These are phyloP conservation scores for Myxozyma neotropica DNA, from an alignment of 805 yeast species.

Conservation along the genomic window DNA sequence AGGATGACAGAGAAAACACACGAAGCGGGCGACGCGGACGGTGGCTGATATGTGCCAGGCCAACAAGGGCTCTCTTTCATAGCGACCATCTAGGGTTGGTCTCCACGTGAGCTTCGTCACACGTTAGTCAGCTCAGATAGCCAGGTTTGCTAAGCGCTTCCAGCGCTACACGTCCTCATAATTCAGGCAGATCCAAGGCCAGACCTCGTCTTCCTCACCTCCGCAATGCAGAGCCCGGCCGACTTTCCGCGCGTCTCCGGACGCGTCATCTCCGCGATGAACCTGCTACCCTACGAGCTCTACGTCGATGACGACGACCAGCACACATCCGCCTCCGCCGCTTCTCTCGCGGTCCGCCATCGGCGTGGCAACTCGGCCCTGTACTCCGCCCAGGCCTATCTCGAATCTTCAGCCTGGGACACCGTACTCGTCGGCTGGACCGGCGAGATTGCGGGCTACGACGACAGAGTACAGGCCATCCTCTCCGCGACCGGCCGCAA, in stretches of 20 bases:
- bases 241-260: conserved; percentile 24
- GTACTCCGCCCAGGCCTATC: conserved; percentile 69
- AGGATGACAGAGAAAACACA: too few species aligned
- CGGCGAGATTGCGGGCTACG: conserved; percentile 63
- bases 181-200: too few species aligned
- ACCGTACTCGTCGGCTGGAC: conserved; percentile 93
- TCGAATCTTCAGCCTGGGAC: conserved; percentile 71
- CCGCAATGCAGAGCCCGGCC: background rate
- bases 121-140: too few species aligned
- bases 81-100: too few species aligned
- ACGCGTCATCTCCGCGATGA: conserved; percentile 32
- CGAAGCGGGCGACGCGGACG: too few species aligned
- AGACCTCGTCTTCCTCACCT: conserved; percentile 14
- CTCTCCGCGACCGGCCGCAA: conserved; percentile 20
- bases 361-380: conserved; percentile 82
- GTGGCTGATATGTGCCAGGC: too few species aligned
- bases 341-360: conserved; percentile 22
- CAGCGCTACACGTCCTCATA: too few species aligned
- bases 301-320: conserved; percentile 15
- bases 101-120: too few species aligned
- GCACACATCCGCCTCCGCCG: background rate
- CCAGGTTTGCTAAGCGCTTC: too few species aligned
- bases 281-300: conserved; percentile 32
- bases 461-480: conserved; percentile 18
- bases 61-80: too few species aligned